Evolutionary conservation across 768 basidiomycete species (phyloP).

Genomic region (Megacollybia marginata): DNA sequence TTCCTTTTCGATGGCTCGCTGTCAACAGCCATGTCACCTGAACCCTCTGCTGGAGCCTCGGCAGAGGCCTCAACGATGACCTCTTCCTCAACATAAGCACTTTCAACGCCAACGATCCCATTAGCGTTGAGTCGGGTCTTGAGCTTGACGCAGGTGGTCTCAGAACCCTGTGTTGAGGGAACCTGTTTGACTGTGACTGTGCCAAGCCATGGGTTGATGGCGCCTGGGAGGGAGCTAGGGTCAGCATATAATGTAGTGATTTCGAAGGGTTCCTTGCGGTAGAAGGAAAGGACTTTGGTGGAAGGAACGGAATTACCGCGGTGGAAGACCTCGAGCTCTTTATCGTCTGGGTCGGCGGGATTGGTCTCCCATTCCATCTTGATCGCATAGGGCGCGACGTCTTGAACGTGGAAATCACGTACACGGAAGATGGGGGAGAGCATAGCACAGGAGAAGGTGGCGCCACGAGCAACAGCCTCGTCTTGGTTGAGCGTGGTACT

Average conservation of each 20-base stretch:
- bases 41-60: slow-evolving; percentile 24
- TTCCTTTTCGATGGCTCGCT: slow-evolving; percentile 73
- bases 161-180: slow-evolving; percentile 28
- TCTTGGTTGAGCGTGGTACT: slow-evolving; percentile 95
- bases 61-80: slow-evolving; percentile 65
- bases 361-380: slow-evolving; percentile 81
- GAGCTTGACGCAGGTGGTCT: slow-evolving; percentile 79
- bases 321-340: slow-evolving; percentile 87
- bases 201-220: slow-evolving; percentile 80
- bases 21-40: slow-evolving; percentile 29
- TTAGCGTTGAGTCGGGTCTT: slow-evolving; percentile 85
- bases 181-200: slow-evolving; percentile 79
- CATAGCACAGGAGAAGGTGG: slow-evolving; percentile 95
- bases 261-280: slow-evolving; percentile 82
- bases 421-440: slow-evolving; percentile 98
- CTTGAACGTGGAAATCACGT: slow-evolving; percentile 86
- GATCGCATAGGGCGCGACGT: slow-evolving; percentile 84
- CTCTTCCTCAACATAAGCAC: slow-evolving; percentile 76
- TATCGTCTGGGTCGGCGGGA: slow-evolving; percentile 75
- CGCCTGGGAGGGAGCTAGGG: slow-evolving; percentile 61
- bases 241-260: slow-evolving; percentile 83
- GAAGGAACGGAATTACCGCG: slow-evolving; percentile 81
- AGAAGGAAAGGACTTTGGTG: slow-evolving; percentile 93
- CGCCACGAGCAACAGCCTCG: slow-evolving; percentile 92
- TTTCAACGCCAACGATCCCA: slow-evolving; percentile 82